Evolutionary conservation across 2,329 filamentous ascomycete species (phyloP).

Genomic region (Neocatenulostroma microsporum): DNA sequence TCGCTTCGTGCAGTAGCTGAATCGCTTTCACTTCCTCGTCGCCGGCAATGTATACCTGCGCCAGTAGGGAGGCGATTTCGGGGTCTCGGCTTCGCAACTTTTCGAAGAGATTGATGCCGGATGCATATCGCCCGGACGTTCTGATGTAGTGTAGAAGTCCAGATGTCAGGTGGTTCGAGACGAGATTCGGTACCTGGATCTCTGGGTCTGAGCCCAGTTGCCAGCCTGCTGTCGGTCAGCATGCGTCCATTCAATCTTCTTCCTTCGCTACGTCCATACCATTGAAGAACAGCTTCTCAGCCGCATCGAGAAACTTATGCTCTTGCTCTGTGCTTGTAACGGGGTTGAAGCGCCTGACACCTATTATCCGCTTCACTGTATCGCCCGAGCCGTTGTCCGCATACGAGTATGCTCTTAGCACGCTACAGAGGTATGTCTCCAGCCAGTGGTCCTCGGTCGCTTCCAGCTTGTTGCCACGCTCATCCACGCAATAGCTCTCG

Average conservation of each 20-base stretch:
- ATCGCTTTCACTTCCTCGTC: slow-evolving; percentile 97
- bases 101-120: slow-evolving; percentile 95
- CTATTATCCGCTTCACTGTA: slow-evolving; percentile 91
- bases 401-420: slow-evolving; percentile 90
- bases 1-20: slow-evolving; percentile 73
- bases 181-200: slow-evolving; percentile 93
- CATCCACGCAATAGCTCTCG: slow-evolving; percentile 95
- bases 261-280: too few species aligned
- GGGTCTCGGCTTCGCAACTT: slow-evolving; percentile 85
- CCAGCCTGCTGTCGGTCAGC: slow-evolving; percentile 54
- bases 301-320: slow-evolving; percentile 89
- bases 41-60: slow-evolving; percentile 85
- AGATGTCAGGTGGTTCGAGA: slow-evolving; percentile 91
- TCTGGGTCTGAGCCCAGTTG: slow-evolving; percentile 94
- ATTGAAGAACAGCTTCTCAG: slow-evolving; percentile 90
- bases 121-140: slow-evolving; percentile 88
- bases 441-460: slow-evolving; percentile 93
- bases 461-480: slow-evolving; percentile 88
- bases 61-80: slow-evolving; percentile 86
- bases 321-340: slow-evolving; percentile 98
- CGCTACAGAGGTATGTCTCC: slow-evolving; percentile 93
- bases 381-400: slow-evolving; percentile 93
- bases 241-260: too few species aligned
- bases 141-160: slow-evolving; percentile 90
- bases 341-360: slow-evolving; percentile 94